These are phyloP conservation scores for Leccinum olivaceopallidum DNA, from an alignment of 768 basidiomycete species.

Conservation along the genomic window DNA sequence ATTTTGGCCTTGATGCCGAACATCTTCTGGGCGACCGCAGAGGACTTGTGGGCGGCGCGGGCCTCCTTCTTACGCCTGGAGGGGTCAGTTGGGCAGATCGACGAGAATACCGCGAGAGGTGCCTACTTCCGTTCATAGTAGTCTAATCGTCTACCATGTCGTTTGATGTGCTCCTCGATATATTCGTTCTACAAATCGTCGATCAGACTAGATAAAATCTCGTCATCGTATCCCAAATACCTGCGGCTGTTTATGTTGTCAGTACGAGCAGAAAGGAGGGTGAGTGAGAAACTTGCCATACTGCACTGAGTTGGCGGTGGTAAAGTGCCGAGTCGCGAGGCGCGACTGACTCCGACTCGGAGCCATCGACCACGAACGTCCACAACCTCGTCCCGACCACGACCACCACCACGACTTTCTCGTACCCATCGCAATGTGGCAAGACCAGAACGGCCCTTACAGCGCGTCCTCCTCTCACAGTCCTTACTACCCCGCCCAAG, in stretches of 20 bases:
- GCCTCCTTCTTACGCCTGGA: conserved; percentile 80
- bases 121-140: conserved; percentile 92
- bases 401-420: not conserved
- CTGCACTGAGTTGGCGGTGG: conserved; percentile 14
- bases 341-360: not conserved
- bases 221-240: conserved; percentile 35
- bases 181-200: conserved; percentile 81
- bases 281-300: conserved; percentile 27
- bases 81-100: not conserved
- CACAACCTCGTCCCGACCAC: conserved; percentile 10
- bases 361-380: conserved; percentile 11
- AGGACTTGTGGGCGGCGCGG: conserved; percentile 72
- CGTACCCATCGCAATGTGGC: conserved; percentile 61
- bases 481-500: conserved; percentile 49
- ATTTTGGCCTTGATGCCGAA: conserved; percentile 98
- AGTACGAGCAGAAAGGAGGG: conserved; percentile 1
- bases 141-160: conserved; percentile 94
- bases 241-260: conserved; percentile 56
- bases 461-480: conserved; percentile 57
- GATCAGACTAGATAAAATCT: conserved; percentile 11
- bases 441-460: conserved; percentile 63
- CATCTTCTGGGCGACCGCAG: conserved; percentile 86
- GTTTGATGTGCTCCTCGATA: conserved; percentile 98
- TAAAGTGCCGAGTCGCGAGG: conserved; percentile 28
- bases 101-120: not conserved